Conservation (phyloP, 768 basidiomycete genomes). For the Crucibulum laeve region DNA sequence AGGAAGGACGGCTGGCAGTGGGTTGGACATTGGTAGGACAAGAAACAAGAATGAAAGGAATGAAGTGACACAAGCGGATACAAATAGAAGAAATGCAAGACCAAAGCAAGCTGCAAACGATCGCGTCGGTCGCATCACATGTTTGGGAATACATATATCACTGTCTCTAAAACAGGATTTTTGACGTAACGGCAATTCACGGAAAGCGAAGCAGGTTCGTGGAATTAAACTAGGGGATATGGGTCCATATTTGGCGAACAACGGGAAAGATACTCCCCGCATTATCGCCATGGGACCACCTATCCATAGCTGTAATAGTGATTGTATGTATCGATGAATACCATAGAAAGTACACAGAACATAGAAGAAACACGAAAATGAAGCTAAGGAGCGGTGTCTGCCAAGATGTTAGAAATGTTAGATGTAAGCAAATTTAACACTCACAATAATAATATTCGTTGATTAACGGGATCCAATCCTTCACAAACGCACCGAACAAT, state of each 20-base stretch:
- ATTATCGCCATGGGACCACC: not conserved
- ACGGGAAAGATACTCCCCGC: not conserved
- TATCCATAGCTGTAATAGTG: conserved; percentile 2
- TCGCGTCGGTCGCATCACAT: too few species aligned
- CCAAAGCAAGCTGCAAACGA: too few species aligned
- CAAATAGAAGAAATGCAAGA: too few species aligned
- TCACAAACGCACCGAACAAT: conserved; percentile 64
- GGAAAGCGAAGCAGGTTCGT: too few species aligned
- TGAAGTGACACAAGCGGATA: not conserved
- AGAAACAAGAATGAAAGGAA: not conserved
- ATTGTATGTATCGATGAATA: conserved; percentile 9
- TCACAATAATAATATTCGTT: conserved; percentile 90
- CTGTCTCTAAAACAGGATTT: too few species aligned
- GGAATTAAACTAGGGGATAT: too few species aligned
- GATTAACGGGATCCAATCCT: conserved; percentile 86
- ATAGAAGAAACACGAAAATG: conserved; percentile 5
- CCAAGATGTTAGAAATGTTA: conserved; percentile 1
- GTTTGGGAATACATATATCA: too few species aligned
- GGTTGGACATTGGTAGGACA: conserved; percentile 19
- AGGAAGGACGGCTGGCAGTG: conserved; percentile 21
- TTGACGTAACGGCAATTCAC: too few species aligned
- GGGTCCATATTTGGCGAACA: not conserved
- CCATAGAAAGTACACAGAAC: conserved; percentile 12
- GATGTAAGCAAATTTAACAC: conserved; percentile 25
- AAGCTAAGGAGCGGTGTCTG: conserved; percentile 39